Conservation (phyloP, 2,329 filamentous ascomycete species). For the Nigrospora sphaerica region DNA sequence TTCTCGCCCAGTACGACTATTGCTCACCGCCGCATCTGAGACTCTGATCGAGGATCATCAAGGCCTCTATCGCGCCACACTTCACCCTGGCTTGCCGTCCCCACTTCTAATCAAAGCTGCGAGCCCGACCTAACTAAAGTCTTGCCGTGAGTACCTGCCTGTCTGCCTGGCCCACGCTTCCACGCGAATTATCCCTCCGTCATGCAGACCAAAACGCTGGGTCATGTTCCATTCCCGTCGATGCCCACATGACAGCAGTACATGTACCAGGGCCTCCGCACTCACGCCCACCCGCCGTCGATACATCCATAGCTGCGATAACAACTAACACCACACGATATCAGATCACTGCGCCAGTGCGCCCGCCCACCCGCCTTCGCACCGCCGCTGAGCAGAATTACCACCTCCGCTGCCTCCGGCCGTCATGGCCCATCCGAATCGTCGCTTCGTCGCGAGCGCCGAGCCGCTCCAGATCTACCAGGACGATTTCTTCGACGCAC, state of each 20-base stretch:
- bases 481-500: conserved; percentile 40
- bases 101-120: conserved; percentile 23
- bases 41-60: conserved; percentile 3
- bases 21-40: neutral
- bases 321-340: conserved; percentile 1
- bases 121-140: conserved; percentile 12
- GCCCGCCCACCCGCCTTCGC: neutral
- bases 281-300: neutral
- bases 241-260: conserved; percentile 2
- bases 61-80: conserved; percentile 11
- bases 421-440: conserved; percentile 47
- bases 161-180: conserved; percentile 8
- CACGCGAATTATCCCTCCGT: conserved; percentile 6
- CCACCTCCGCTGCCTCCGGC: conserved; percentile 20
- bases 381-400: neutral
- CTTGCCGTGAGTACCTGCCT: conserved; percentile 14
- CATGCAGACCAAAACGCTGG: conserved; percentile 4
- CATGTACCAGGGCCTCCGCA: conserved; percentile 6
- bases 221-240: conserved; percentile 5
- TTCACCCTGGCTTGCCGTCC: conserved; percentile 22
- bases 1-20: neutral
- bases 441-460: conserved; percentile 35
- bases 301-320: neutral
- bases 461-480: conserved; percentile 46
- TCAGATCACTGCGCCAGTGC: neutral